Evolutionary conservation across 345 rosid genomes (phyloP).

Genomic region (Alliaria petiolata): DNA sequence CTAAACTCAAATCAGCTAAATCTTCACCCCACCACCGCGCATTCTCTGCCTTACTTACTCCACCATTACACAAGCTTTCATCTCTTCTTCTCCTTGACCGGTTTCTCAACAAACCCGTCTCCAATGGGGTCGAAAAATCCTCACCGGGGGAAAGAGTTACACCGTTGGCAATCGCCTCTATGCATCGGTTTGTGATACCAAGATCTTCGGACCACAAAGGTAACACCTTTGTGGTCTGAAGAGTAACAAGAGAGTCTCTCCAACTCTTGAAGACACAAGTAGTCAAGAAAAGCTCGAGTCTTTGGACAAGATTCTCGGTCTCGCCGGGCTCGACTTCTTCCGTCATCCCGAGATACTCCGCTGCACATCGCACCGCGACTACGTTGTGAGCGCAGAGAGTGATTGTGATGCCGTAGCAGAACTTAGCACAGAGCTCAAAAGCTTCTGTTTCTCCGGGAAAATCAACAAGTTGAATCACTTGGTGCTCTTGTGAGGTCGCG

Average conservation of each 20-base stretch:
- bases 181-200: conserved; percentile 76
- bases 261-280: conserved; percentile 81
- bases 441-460: conserved; percentile 87
- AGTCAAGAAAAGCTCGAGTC: conserved; percentile 75
- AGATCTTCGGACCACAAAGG: conserved; percentile 83
- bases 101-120: conserved; percentile 64
- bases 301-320: conserved; percentile 76
- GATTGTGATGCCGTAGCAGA: conserved; percentile 93
- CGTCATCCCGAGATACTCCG: conserved; percentile 86
- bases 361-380: conserved; percentile 76
- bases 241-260: conserved; percentile 77
- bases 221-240: conserved; percentile 66
- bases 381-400: conserved; percentile 89
- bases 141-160: conserved; percentile 57
- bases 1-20: conserved; percentile 77
- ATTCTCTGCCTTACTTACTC: conserved; percentile 46
- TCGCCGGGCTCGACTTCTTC: conserved; percentile 64
- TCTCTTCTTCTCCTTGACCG: conserved; percentile 72
- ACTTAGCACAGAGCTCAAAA: conserved; percentile 91
- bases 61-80: conserved; percentile 65
- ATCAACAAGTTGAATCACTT: conserved; percentile 68
- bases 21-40: conserved; percentile 93
- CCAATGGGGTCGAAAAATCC: conserved; percentile 20
- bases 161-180: conserved; percentile 62
- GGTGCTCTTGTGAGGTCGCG: conserved; percentile 57